Conservation (phyloP, 495 filamentous ascomycete genomes). For the Podospora fimiseda region DNA sequence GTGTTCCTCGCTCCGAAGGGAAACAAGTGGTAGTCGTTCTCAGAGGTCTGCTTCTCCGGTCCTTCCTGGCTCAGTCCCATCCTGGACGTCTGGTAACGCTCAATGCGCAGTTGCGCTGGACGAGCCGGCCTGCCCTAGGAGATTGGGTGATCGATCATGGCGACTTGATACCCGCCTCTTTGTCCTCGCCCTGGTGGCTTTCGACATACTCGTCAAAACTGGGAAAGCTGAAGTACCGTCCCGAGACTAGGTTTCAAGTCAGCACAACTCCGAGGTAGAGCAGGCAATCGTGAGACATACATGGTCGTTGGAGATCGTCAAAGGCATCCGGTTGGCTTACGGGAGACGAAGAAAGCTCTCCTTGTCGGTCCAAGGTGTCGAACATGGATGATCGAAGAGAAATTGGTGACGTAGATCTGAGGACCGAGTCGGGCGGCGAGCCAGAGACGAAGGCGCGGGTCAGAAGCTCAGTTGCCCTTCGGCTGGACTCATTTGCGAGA, state of each 20-base stretch:
- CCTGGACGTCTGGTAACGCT: background rate
- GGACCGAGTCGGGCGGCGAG: conserved; percentile 28
- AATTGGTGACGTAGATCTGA: conserved; percentile 28
- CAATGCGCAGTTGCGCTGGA: background rate
- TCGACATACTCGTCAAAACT: conserved; percentile 48
- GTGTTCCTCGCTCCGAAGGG: conserved; percentile 5
- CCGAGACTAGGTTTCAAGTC: conserved; percentile 26
- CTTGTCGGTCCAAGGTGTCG: conserved; percentile 25
- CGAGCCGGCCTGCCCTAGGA: conserved; percentile 6
- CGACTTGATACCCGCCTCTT: conserved; percentile 23
- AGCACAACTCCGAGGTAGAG: conserved; percentile 2
- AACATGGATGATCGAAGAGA: conserved; percentile 32
- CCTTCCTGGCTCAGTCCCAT: conserved; percentile 2
- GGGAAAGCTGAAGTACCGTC: conserved; percentile 51
- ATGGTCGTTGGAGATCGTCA: conserved; percentile 22
- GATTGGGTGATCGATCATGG: conserved; percentile 17
- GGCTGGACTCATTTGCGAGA: conserved; percentile 39
- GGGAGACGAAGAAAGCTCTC: conserved; percentile 24
- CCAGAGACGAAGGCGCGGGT: conserved; percentile 43
- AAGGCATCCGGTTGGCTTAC: conserved; percentile 24
- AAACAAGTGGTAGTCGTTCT: conserved; percentile 8
- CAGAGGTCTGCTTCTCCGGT: conserved; percentile 6
- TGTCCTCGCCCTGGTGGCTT: conserved; percentile 33
- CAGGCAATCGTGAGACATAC: conserved; percentile 13
- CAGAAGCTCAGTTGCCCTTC: conserved; percentile 45